Evolutionary conservation across 768 basidiomycete species (phyloP).

Genomic region (Multifurca ochricompacta): DNA sequence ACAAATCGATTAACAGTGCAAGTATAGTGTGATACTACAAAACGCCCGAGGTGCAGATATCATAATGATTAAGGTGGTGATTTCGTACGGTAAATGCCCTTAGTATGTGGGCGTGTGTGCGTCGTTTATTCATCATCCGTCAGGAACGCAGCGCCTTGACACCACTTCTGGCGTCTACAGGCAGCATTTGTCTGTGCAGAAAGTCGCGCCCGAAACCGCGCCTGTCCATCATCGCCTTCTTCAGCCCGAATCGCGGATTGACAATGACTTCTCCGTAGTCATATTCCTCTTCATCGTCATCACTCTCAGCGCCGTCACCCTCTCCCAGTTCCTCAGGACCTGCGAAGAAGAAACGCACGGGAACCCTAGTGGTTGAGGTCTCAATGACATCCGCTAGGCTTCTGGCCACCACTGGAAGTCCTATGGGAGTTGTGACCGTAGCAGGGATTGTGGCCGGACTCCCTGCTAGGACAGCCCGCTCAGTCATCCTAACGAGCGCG

Average conservation of each 20-base stretch:
- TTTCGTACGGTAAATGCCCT: neutral
- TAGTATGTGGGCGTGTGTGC: slow-evolving; percentile 6
- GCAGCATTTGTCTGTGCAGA: neutral
- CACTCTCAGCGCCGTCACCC: slow-evolving; percentile 5
- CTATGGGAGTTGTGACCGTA: slow-evolving; percentile 14
- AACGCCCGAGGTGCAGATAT: neutral
- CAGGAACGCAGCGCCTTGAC: slow-evolving; percentile 1
- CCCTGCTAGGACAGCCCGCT: neutral
- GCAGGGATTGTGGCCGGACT: neutral
- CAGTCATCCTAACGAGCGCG: slow-evolving; percentile 18
- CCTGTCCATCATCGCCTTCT: neutral
- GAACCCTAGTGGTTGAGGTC: neutral
- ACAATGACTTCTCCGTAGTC: slow-evolving; percentile 20
- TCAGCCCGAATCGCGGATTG: slow-evolving; percentile 14
- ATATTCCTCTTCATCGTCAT: slow-evolving; percentile 18
- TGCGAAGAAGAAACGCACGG: slow-evolving; percentile 10
- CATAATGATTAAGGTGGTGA: neutral
- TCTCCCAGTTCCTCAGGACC: neutral
- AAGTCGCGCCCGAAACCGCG: neutral
- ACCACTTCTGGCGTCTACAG: neutral
- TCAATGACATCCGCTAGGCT: slow-evolving; percentile 4
- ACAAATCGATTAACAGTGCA: slow-evolving; percentile 19
- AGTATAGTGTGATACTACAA: slow-evolving; percentile 15
- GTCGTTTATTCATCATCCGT: neutral
- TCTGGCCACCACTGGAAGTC: slow-evolving; percentile 13